Conservation (phyloP, 768 basidiomycete species). For the Macrolepiota albuminosa region DNA sequence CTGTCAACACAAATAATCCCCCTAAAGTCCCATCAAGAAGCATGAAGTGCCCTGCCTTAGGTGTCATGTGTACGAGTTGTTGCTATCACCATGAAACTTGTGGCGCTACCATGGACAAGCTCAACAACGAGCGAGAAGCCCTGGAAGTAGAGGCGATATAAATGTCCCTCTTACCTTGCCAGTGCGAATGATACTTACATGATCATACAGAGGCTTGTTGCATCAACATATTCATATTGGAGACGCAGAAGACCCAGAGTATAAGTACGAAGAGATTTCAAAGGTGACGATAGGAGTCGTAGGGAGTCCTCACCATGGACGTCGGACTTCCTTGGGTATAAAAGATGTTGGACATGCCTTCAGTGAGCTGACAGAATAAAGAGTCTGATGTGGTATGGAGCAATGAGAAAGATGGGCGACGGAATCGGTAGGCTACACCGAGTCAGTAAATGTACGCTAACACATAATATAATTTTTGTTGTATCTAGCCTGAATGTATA, state of each 20-base stretch:
- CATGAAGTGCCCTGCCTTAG: too few relatives aligned
- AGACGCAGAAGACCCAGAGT: constrained; percentile 66
- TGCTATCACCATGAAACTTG: constrained; percentile 35
- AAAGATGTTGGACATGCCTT: constrained; percentile 65
- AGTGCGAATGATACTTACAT: constrained; percentile 67
- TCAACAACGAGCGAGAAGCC: constrained; percentile 76
- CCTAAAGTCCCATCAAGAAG: too few relatives aligned
- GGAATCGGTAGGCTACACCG: too few relatives aligned
- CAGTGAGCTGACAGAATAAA: constrained; percentile 67
- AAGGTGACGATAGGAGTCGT: constrained; percentile 61
- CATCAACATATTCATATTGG: constrained; percentile 84
- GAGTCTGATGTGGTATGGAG: constrained; percentile 54
- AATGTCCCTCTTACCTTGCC: constrained; percentile 65
- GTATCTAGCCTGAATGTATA: too few relatives aligned
- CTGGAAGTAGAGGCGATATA: constrained; percentile 82
- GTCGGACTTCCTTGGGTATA: constrained; percentile 79
- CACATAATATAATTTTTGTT: too few relatives aligned
- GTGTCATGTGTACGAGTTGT: constrained; percentile 38
- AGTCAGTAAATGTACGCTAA: too few relatives aligned
- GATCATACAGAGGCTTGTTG: constrained; percentile 78
- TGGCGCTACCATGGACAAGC: not conserved
- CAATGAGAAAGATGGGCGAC: constrained; percentile 34
- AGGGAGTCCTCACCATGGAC: constrained; percentile 20
- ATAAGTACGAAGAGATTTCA: constrained; percentile 74
- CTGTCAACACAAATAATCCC: too few relatives aligned